Evolutionary conservation across 2,329 filamentous ascomycete genomes (phyloP), one percentile per base, ranked within the genome.

Genomic region (Aspergillus fructus): DNA sequence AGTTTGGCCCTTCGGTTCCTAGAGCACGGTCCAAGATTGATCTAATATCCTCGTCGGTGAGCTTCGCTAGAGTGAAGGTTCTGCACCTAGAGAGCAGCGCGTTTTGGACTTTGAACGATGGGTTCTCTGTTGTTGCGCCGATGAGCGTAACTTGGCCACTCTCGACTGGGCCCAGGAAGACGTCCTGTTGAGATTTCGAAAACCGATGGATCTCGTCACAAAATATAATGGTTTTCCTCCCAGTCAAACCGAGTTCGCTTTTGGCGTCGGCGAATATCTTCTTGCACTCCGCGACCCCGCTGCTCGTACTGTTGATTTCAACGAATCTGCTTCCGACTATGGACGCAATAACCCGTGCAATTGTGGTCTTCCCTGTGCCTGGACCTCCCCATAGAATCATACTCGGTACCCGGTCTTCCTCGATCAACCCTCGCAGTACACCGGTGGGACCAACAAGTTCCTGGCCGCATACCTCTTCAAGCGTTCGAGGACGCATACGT

Each of bases 181-280:
- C 89, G 74, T 97, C 94, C 71, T 99, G 94, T 72, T 97, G 94
- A 0, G 87, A 83, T 76, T 96, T 97, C 65, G 84, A 89, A 79
- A 96, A 96, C 27, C 93, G 80, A 74, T 96, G 92, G 48, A 97
- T 94, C 79, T 97, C 94, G 76, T 99, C 94, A 77, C 93, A 97
- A 73, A 99, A 99, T 62, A 99, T 86, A 62, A 99, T 96, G 0
- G 94, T 97, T 76, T 90, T 93, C 60, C 92, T 84, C 1, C 93
- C 93, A 0, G 91, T 96, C 51, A 97, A 79, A 1, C 81, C 78
- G 47, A 92, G 77, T 71, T 97, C 94, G 67, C 87, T 90, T 59
- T 85, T 86, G 0, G 94, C 93, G 64, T 97, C 92, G 21, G 81
- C 79, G 68, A 97, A 97, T 54, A 97, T 83, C 79, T 92, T 94